Evolutionary conservation across 2,329 filamentous ascomycete species (phyloP), one percentile per base, ranked within the genome.

Genomic region (Sarocladium brachiariae): DNA sequence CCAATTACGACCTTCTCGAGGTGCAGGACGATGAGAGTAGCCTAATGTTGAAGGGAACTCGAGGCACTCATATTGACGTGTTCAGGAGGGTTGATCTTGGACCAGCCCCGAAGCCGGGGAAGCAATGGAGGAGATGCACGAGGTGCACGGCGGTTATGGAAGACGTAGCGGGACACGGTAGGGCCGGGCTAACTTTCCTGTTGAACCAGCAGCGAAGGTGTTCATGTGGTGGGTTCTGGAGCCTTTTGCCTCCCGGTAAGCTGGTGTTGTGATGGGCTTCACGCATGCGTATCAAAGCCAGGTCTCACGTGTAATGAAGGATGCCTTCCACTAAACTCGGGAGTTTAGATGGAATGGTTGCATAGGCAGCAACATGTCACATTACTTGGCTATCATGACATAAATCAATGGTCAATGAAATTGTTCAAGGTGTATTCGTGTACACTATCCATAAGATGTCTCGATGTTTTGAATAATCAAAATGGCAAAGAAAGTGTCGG

Each of bases 1-100:
- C 80, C 46, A 81, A 93, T 61, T 88, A 83, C 51, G 74, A 74
- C 46, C 78, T 87, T 62, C 72, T 93, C 10, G 85, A 86, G 4
- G 71, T 89, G 13, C 75, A 77, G 9, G 76, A 83, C 50, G 80
- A 83, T 53, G 66, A 67, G 13, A 69, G 70, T 16, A 78, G 75
- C 4, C 61, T 79, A 11, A 65, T 62, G 2, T 59, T 61, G 18
- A 66, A 68, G 52, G 66, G 63, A 52, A 62, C 63, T 2, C 66
- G 59, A 33, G 66, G 68, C 1, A 56, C 61, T 6, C 71, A 74
- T 50, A 65, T 81, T 5, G 78, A 81, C 55, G 66, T 75, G 9
- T 88, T 84, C 64, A 78, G 78, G 54, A 73, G 75, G n/a, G 70
- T 72, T 25, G 75, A 83, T 60, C 73, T 85, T 21, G 57, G 59